Base-by-base conservation (phyloP, 2,329 filamentous ascomycete species). In the Neofusicoccum sp. region DNA sequence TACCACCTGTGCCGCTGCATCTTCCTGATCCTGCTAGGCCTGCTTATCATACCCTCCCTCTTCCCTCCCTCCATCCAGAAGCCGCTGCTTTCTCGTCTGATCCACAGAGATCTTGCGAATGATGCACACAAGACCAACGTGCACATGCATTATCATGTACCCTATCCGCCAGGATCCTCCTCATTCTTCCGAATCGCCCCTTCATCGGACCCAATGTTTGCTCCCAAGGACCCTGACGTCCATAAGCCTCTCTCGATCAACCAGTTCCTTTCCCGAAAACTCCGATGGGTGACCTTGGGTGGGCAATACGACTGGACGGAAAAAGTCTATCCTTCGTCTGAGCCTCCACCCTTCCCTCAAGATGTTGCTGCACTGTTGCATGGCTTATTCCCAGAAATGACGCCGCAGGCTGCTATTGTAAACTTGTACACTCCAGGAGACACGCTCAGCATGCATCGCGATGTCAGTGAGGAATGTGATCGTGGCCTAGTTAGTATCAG, bases 291-390 rank as follows among this genome's bases (percentile, higher is more conserved):
- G 43, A 98, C 93, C 0, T 84, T 99, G 2, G 95, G 95, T 53
- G 93, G 92, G 0, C 95, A 98, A 73, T 98, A 98, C 74, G 90
- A 98, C 77, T 98, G 93, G 95, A 96, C 92, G 0, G 84, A 86
- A 61, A 93, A 96, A 66, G 78, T 85, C 11, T 98, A 98, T 70
- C 92, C 93, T 0, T 73, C 79, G 8, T 80, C 82, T n/a, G 63
- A 73, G 3, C 87, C 89, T 0, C 91, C 91, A 0, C 69, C 77
- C 0, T 97, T 97, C 67, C 93, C 93, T 0, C 41, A 72, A 1
- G 91, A 96, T 69, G 82, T 96, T 51, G 85, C 86, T 3, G 73
- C 71, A 1, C 83, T 96, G 6, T 77, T 97, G 0, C 80, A 86
- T 60, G 76, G 76, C 0, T 74, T 95, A 0, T 98, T 96, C 66